Conservation (phyloP, 352 stramenopile species). For the Pythium dissotocum region DNA sequence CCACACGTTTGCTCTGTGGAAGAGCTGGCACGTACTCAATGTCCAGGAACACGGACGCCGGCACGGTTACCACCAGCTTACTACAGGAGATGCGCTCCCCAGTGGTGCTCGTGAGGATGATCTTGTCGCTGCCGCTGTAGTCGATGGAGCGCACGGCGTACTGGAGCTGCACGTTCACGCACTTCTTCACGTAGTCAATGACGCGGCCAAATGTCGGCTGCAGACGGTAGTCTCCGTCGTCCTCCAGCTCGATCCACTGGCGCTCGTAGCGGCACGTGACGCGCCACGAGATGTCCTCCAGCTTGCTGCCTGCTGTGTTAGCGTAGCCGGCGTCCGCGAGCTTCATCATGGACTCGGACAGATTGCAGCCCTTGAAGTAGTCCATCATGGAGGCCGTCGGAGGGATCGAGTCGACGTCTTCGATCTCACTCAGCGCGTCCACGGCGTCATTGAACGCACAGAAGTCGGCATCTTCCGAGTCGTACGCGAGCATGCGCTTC, state of each 20-base stretch:
- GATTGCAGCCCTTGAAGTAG: slow-evolving; percentile 61
- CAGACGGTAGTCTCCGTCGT: slow-evolving; percentile 79
- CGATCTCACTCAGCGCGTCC: slow-evolving; percentile 56
- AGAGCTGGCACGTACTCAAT: slow-evolving; percentile 69
- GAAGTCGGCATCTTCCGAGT: slow-evolving; percentile 72
- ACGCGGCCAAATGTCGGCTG: slow-evolving; percentile 70
- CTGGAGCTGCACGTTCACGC: slow-evolving; percentile 48
- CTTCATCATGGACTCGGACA: slow-evolving; percentile 82
- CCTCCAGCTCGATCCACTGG: slow-evolving; percentile 82
- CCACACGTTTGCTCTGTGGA: slow-evolving; percentile 53
- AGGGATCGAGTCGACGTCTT: slow-evolving; percentile 63
- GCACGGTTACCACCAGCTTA: slow-evolving; percentile 71
- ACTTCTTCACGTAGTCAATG: slow-evolving; percentile 54
- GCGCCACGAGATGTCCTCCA: slow-evolving; percentile 79
- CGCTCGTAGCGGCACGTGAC: slow-evolving; percentile 81
- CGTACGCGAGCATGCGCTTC: slow-evolving; percentile 76
- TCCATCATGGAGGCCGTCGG: slow-evolving; percentile 70
- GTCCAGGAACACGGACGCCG: slow-evolving; percentile 74
- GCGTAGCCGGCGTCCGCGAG: slow-evolving; percentile 77
- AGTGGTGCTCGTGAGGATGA: slow-evolving; percentile 55
- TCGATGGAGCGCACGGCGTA: slow-evolving; percentile 64
- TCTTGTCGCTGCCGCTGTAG: slow-evolving; percentile 47
- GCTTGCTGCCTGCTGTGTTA: slow-evolving; percentile 68
- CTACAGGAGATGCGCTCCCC: slow-evolving; percentile 63
- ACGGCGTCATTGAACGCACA: slow-evolving; percentile 73